Evolutionary conservation across 106 monocot species (phyloP).

Genomic region (Dendrobium huoshanense): DNA sequence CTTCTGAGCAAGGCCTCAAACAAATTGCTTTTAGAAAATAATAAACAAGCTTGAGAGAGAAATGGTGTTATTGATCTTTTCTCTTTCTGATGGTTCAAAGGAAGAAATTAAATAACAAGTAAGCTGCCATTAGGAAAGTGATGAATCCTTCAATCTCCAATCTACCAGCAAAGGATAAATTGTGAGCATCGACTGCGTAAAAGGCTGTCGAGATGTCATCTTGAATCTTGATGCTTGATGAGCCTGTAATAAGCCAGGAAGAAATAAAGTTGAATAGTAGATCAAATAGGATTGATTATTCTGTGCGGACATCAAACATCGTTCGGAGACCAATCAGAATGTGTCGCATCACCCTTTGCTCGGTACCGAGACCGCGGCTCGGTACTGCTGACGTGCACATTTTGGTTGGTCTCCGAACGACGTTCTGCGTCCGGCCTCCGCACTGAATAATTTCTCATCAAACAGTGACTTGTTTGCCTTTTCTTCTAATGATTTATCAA

Average conservation of each 20-base stretch:
- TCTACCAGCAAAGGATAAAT: constrained; percentile 26
- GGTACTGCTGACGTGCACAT: no score
- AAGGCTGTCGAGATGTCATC: constrained; percentile 38
- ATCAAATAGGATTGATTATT: no score
- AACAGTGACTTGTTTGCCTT: background rate
- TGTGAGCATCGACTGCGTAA: constrained; percentile 44
- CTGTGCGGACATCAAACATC: no score
- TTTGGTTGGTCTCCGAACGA: no score
- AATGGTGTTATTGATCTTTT: background rate
- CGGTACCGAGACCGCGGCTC: no score
- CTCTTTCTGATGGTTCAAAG: constrained; percentile 2
- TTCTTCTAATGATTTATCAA: no score
- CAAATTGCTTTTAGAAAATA: background rate
- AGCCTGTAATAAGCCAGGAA: constrained; percentile 32
- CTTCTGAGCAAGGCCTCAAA: background rate
- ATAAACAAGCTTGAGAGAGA: background rate
- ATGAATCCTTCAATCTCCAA: constrained; percentile 16
- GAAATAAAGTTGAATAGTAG: background rate
- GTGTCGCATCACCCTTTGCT: no score
- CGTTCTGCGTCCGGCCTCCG: no score
- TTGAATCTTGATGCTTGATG: constrained; percentile 52
- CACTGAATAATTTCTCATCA: no score
- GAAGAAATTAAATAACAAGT: constrained; percentile 21
- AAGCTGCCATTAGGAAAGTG: constrained; percentile 21
- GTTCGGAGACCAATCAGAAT: no score